phyloP scores from a whole-genome alignment of 192 early-diverging fungal species.

The Entomortierella lignicola region DNA sequence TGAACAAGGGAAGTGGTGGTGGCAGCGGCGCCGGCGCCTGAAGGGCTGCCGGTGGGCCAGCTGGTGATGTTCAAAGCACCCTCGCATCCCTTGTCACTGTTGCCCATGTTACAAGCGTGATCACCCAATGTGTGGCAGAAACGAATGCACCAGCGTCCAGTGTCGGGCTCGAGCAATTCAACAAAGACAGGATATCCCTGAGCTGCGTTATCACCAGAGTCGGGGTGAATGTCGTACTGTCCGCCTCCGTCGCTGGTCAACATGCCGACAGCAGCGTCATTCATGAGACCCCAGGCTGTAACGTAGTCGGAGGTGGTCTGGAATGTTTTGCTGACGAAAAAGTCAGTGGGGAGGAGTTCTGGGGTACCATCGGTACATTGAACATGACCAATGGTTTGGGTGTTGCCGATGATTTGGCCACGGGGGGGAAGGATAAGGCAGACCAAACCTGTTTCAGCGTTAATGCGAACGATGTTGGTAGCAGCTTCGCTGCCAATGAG shows the following conservation, averaged over 20 bases:
- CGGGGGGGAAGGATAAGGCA: constrained; percentile 27
- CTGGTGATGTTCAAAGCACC: constrained; percentile 18
- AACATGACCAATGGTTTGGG: constrained; percentile 17
- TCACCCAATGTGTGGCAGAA: constrained; percentile 17
- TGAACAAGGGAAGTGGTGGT: background rate
- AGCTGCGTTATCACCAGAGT: constrained; percentile 43
- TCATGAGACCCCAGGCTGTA: constrained; percentile 59
- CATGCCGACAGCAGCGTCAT: constrained; percentile 37
- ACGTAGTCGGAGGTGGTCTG: constrained; percentile 41
- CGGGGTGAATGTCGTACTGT: constrained; percentile 57
- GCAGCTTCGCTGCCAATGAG: constrained; percentile 1
- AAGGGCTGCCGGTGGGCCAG: background rate
- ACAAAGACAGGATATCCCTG: constrained; percentile 58
- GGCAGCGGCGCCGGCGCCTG: background rate
- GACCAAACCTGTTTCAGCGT: constrained; percentile 6
- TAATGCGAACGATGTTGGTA: constrained; percentile 12
- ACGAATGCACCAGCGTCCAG: constrained; percentile 58
- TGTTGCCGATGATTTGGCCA: constrained; percentile 22
- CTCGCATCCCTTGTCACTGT: constrained; percentile 21
- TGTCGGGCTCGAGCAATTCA: constrained; percentile 60
- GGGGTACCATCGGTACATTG: constrained; percentile 45
- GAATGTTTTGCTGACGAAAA: constrained; percentile 55
- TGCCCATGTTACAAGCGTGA: constrained; percentile 19
- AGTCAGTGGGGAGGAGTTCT: constrained; percentile 28
- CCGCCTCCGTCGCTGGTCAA: constrained; percentile 57